These are phyloP conservation scores for Aspergillus intermedius DNA, from an alignment of 2,329 filamentous ascomycete species.

Conservation along the genomic window DNA sequence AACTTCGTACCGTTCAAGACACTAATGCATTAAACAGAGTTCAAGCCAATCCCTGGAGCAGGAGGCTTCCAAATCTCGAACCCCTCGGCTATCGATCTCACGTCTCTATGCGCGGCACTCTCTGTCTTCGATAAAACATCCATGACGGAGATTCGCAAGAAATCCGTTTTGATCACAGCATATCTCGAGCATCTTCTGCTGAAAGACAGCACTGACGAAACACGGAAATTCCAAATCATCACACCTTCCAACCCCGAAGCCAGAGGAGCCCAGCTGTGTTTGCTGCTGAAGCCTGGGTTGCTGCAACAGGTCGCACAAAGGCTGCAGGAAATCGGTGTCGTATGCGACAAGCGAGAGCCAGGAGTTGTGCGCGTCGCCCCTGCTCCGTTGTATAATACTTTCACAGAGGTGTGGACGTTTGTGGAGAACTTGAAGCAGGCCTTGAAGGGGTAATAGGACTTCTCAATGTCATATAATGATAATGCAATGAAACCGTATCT, in stretches of 20 bases:
- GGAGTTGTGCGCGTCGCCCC: conserved; percentile 78
- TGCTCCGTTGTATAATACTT: conserved; percentile 74
- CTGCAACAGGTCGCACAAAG: conserved; percentile 60
- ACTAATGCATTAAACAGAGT: conserved; percentile 38
- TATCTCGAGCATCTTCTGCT: conserved; percentile 65
- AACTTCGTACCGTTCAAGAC: neutral
- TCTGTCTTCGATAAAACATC: conserved; percentile 66
- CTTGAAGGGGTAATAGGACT: conserved; percentile 10
- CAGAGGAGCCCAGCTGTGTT: conserved; percentile 33
- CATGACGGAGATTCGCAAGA: conserved; percentile 60
- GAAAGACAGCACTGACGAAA: conserved; percentile 27
- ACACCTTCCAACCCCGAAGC: conserved; percentile 61
- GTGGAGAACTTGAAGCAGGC: conserved; percentile 29
- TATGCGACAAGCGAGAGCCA: conserved; percentile 76
- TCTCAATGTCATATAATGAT: neutral
- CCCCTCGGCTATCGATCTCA: conserved; percentile 68
- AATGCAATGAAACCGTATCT: neutral
- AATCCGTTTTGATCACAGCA: conserved; percentile 64
- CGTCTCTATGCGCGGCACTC: conserved; percentile 62
- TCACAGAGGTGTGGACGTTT: conserved; percentile 62
- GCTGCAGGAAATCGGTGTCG: conserved; percentile 63
- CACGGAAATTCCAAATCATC: conserved; percentile 52
- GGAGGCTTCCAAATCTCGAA: conserved; percentile 76
- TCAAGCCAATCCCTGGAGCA: conserved; percentile 70
- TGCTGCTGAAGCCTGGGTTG: conserved; percentile 49